These are phyloP conservation scores for Pichia phayaonensis DNA, from an alignment of 805 yeast species.

Conservation along the genomic window DNA sequence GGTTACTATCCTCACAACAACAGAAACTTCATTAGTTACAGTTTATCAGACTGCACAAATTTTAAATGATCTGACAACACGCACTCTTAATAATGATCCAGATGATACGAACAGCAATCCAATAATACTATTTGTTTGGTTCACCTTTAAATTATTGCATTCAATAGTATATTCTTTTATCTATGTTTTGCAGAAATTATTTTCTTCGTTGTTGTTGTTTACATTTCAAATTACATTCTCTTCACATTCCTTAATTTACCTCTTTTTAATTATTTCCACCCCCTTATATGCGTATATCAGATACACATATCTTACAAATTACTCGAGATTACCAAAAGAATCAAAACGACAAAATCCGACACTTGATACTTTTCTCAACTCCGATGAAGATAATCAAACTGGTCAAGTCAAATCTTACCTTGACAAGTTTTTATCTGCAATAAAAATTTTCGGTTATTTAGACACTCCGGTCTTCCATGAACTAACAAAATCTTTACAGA, in stretches of 20 bases:
- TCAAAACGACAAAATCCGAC: conserved; percentile 36
- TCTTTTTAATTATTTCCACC: conserved; percentile 26
- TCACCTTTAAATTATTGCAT: neutral
- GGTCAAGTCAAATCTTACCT: conserved; percentile 55
- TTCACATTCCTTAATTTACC: conserved; percentile 37
- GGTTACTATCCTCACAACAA: neutral
- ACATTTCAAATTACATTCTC: conserved; percentile 45
- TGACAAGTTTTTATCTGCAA: conserved; percentile 85
- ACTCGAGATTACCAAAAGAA: conserved; percentile 48
- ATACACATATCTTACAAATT: conserved; percentile 55
- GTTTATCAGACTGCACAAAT: neutral
- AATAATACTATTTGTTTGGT: neutral
- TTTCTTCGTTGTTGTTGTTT: conserved; percentile 31
- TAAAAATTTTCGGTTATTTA: conserved; percentile 87
- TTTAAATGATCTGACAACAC: neutral
- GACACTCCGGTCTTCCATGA: conserved; percentile 90
- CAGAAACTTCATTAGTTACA: conserved; percentile 2
- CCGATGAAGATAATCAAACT: conserved; percentile 26
- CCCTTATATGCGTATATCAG: conserved; percentile 44
- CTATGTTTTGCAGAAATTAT: conserved; percentile 9
- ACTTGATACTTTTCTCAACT: conserved; percentile 39
- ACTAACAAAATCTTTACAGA: conserved; percentile 83
- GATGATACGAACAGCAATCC: neutral
- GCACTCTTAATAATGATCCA: neutral
- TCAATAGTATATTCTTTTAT: neutral